Evolutionary conservation across 331 rosid genomes (phyloP), one percentile per base, ranked within the genome.

Genomic region (Ulmus americana): DNA sequence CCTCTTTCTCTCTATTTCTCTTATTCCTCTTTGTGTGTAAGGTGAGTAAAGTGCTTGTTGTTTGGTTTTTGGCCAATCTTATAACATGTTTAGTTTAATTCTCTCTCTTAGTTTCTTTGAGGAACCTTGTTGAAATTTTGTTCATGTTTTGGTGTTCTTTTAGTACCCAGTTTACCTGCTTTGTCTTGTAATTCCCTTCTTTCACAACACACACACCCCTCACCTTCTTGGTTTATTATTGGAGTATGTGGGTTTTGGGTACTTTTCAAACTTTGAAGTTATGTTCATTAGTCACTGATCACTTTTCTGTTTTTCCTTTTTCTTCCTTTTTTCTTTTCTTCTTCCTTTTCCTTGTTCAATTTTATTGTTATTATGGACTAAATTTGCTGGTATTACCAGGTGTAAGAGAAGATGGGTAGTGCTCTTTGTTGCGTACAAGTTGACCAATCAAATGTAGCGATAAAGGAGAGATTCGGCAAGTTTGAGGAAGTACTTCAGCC

Each of bases 401-500:
- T 60, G 20, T 54, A 39, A 69, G 71, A 70, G 69, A 62, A 82
- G 55, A 91, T 91, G 97, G 97, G 97, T 53, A 81, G 79, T 70
- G 72, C 81, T 46, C 11, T 86, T 0, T 77, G 96, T 74, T 86
- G 83, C 13, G 74, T 83, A 49, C 87, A 91, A 91, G 95, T 88
- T 55, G 95, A 80, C 39, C 97, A 91, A 57, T 86, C 97, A 16
- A 78, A 74, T 0, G 95, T 91, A 51, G 97, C 90, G 67, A 81
- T 91, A 39, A 86, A 63, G 80, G 96, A 91, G 75, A 66, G 68
- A 55, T 91, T 91, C 71, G 97, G 97, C 6, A 76, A 47, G 76
- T 91, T 77, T 74, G 90, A 84, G 47, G 69, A 79, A 7, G 87
- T 88, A 18, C 86, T 91, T 74, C 79, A 88, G 73, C 97, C 97